A percentile compares a stretch with the other conserved stretches of the same genome.
These are phyloP conservation scores for Colletotrichum godetiae DNA, from an alignment of 2,329 filamentous ascomycete genomes.

Conservation along the genomic window DNA sequence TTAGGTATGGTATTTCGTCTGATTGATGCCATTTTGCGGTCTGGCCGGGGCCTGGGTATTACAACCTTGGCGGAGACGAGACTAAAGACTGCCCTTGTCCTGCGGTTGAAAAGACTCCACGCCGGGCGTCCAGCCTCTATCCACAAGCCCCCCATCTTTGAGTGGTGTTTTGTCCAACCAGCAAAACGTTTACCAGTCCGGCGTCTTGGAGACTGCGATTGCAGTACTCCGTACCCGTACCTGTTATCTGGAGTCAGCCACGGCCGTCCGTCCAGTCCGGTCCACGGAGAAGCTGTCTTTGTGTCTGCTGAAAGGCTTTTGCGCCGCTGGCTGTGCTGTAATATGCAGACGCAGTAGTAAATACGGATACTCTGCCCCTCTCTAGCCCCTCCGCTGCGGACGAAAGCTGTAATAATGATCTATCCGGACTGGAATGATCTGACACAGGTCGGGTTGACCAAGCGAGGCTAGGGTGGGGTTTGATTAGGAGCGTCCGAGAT, in stretches of 20 bases:
- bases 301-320: slow-evolving; percentile 3
- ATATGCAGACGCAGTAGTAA: background rate
- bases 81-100: slow-evolving; percentile 15
- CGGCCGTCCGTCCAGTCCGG: slow-evolving; percentile 1
- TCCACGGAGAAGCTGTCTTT: slow-evolving; percentile 4
- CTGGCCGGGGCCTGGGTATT: slow-evolving; percentile 13
- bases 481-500: slow-evolving; percentile 23
- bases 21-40: slow-evolving; percentile 33
- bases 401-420: background rate
- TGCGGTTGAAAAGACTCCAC: background rate
- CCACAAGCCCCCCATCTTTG: slow-evolving; percentile 1
- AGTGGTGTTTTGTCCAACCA: slow-evolving; percentile 5
- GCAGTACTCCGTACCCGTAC: too few species aligned
- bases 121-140: background rate
- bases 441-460: slow-evolving; percentile 12
- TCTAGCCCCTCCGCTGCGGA: slow-evolving; percentile 6
- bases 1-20: slow-evolving; percentile 28
- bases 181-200: background rate
- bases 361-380: slow-evolving; percentile 13
- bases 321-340: slow-evolving; percentile 3
- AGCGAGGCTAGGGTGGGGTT: slow-evolving; percentile 2
- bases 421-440: slow-evolving; percentile 5
- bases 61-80: slow-evolving; percentile 17
- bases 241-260: slow-evolving; percentile 1
- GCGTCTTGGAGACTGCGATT: background rate